Percentiles rank a stretch among this genome's conserved stretches.
Conservation (phyloP, 805 yeast genomes). For the Ogataea kodamae region DNA sequence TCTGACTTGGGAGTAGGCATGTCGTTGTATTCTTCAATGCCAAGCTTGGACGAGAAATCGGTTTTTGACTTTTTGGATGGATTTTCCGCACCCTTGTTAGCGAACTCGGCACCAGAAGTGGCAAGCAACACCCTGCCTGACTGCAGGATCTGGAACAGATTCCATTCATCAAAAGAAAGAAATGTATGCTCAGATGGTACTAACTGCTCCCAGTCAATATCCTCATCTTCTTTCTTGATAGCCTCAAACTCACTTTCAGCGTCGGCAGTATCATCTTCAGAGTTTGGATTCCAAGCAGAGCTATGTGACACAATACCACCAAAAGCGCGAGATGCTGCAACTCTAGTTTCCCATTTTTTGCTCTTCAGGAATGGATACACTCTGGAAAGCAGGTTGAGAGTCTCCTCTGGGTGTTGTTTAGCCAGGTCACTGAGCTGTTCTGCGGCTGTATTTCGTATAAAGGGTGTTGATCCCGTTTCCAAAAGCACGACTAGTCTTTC, state of each 20-base stretch:
- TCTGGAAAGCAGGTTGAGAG: slow-evolving; percentile 74
- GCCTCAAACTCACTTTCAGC: slow-evolving; percentile 4
- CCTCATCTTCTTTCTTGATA: slow-evolving; percentile 24
- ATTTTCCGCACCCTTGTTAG: slow-evolving; percentile 11
- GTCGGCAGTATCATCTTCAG: slow-evolving; percentile 24
- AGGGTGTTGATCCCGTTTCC: slow-evolving; percentile 93
- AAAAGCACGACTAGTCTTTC: slow-evolving; percentile 42
- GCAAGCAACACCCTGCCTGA: slow-evolving; percentile 60
- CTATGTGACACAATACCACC: slow-evolving; percentile 88
- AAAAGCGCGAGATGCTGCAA: slow-evolving; percentile 89
- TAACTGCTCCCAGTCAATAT: slow-evolving; percentile 33
- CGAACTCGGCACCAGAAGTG: slow-evolving; percentile 47
- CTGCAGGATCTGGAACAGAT: slow-evolving; percentile 44
- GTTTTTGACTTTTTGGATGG: slow-evolving; percentile 27
- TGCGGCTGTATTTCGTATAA: slow-evolving; percentile 93
- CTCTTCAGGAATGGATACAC: slow-evolving; percentile 86
- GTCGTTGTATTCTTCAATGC: slow-evolving; percentile 26
- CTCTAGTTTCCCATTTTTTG: slow-evolving; percentile 92
- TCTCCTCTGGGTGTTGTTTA: slow-evolving; percentile 91
- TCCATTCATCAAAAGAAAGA: slow-evolving; percentile 49
- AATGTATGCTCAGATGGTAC: slow-evolving; percentile 44
- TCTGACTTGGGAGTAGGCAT: slow-evolving; percentile 17
- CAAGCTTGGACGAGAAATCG: slow-evolving; percentile 29
- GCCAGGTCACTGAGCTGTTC: slow-evolving; percentile 95
- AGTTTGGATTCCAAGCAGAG: slow-evolving; percentile 80